phyloP scores from a whole-genome alignment of 2,329 filamentous ascomycete genomes.

The Alternaria ventricosa region DNA sequence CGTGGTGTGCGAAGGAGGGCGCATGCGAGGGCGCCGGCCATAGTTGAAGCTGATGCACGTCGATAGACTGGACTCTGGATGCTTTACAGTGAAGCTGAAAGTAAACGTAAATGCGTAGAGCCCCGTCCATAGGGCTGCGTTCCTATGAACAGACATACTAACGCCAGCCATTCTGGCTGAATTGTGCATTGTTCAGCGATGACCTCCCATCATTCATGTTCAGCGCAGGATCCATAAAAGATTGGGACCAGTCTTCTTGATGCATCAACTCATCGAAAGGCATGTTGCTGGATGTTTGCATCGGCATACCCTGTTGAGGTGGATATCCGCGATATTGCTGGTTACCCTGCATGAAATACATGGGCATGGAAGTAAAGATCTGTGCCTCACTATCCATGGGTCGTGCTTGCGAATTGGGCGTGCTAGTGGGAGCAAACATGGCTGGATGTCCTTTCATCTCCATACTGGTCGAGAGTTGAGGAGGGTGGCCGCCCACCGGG shows the following conservation, averaged over 20 bases:
- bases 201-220: conserved; percentile 32
- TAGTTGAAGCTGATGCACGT: neutral
- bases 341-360: conserved; percentile 68
- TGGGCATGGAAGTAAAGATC: conserved; percentile 72
- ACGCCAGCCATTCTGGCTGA: conserved; percentile 26
- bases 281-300: conserved; percentile 33
- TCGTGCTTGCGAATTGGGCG: conserved; percentile 21
- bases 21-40: neutral
- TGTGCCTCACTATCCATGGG: conserved; percentile 72
- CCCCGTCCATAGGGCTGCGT: neutral
- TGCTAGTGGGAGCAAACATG: conserved; percentile 29
- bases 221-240: conserved; percentile 46
- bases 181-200: conserved; percentile 27
- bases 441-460: conserved; percentile 38
- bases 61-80: neutral
- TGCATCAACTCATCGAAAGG: conserved; percentile 48
- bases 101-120: neutral
- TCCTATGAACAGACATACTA: conserved; percentile 16
- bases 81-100: neutral
- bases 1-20: neutral
- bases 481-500: conserved; percentile 3
- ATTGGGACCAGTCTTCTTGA: conserved; percentile 50
- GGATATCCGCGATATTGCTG: conserved; percentile 34
- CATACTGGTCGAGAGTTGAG: conserved; percentile 13
- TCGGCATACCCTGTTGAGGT: conserved; percentile 31